Base-by-base conservation (phyloP, 1,139 yeast species). In the Torulaspora globosa region DNA sequence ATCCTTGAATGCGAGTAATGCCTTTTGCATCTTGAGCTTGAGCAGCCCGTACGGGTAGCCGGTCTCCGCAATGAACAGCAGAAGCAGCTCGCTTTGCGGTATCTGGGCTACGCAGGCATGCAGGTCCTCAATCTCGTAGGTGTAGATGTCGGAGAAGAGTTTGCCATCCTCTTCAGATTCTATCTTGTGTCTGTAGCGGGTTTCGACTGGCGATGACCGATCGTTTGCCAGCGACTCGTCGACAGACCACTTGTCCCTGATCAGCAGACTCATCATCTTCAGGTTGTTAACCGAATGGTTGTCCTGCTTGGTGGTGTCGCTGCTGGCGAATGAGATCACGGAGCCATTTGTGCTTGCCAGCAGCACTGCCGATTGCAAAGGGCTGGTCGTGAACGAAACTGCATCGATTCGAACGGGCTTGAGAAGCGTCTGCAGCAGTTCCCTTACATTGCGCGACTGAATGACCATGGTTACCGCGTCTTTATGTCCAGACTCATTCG, bases 161-260 rank as follows among this genome's bases (percentile, higher is more conserved):
- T 41, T 15, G 23, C 41, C 42, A 10, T 19, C 29, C n/a, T 42
- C 40, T 30, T 12, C 43, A 28, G 29, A 27, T n/a, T 30, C 21
- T 15, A 39, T n/a, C 8, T 36, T 39, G 36, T 44, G 36, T 15
- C 39, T 35, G 33, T 39, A 44, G 26, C 36, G 30, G n/a, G 30
- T 41, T 18, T 36, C 23, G 4, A 38, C 34, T 9, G 32, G 39
- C 1, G 29, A 36, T 12, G 50, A 34, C 5, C 31, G 46, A 3
- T 46, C 50, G 34, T 42, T 49, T 3, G 27, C 29, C n/a, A 54
- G 51, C 7, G 37, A 37, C 42, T 62, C 59, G 43, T 62, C 65
- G 32, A 59, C 64, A 5, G 48, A 43, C 67, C 67, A 63, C 45
- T 61, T 63, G 44, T 63, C 67, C 44, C 58, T 60, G 24, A 58